Evolutionary conservation across 306 rosid species (phyloP).

Genomic region (Cucumis sativus): DNA sequence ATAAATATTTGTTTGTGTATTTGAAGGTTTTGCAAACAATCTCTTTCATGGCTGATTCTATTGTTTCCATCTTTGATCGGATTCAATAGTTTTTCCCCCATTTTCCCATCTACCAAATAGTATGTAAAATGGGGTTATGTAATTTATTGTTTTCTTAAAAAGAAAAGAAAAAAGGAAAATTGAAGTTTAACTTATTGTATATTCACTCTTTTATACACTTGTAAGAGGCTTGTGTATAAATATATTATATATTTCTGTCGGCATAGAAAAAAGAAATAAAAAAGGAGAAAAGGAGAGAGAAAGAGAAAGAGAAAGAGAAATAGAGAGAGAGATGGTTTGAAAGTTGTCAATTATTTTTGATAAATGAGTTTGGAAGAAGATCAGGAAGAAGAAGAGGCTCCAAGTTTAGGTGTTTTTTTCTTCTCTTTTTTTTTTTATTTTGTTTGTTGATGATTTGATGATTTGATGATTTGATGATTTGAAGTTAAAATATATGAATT

Average conservation of each 20-base stretch:
- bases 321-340: not conserved
- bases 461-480: too few species aligned
- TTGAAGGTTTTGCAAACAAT: not conserved
- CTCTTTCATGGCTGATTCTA: conserved; percentile 2
- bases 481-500: not conserved
- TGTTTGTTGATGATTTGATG: too few species aligned
- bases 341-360: not conserved
- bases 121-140: not conserved
- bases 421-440: not conserved
- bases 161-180: too few species aligned
- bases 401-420: not conserved
- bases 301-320: not conserved
- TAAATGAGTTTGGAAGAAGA: not conserved
- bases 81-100: not conserved
- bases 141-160: too few species aligned
- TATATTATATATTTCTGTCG: conserved; percentile 1
- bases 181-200: not conserved
- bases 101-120: conserved; percentile 3
- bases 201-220: not conserved
- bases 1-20: not conserved
- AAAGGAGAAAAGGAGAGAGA: not conserved
- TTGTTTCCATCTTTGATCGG: not conserved
- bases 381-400: not conserved
- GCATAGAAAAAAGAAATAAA: not conserved
- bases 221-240: not conserved